phyloP scores from a whole-genome alignment of 768 basidiomycete species.

The Imleria badia region DNA sequence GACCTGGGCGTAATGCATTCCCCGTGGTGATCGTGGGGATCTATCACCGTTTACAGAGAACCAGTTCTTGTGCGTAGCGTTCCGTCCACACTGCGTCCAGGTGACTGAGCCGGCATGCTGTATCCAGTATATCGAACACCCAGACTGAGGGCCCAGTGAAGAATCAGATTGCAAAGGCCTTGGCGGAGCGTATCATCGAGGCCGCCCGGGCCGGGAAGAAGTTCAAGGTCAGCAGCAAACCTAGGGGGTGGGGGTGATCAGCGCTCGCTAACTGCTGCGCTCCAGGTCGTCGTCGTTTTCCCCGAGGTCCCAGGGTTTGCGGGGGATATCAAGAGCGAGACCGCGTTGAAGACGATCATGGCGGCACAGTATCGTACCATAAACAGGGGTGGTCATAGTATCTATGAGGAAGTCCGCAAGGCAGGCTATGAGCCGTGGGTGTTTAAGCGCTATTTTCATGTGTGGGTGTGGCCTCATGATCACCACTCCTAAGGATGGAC shows the following conservation, averaged over 20 bases:
- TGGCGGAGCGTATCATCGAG: slow-evolving; percentile 82
- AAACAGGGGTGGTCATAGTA: slow-evolving; percentile 84
- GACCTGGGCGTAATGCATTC: slow-evolving; percentile 9
- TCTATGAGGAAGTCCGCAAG: slow-evolving; percentile 78
- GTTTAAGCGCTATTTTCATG: neutral
- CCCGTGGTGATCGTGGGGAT: slow-evolving; percentile 9
- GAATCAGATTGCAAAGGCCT: slow-evolving; percentile 81
- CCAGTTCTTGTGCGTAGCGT: slow-evolving; percentile 74
- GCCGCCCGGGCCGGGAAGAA: slow-evolving; percentile 69
- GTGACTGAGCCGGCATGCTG: slow-evolving; percentile 6
- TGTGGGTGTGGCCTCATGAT: neutral
- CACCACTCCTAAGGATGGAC: slow-evolving; percentile 56
- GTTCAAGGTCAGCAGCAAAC: slow-evolving; percentile 58
- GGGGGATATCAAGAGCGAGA: slow-evolving; percentile 71
- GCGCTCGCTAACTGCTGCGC: neutral
- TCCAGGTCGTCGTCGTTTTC: slow-evolving; percentile 78
- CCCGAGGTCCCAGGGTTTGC: slow-evolving; percentile 93
- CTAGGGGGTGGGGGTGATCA: neutral
- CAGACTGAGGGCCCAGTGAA: slow-evolving; percentile 60
- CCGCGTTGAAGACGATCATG: slow-evolving; percentile 77
- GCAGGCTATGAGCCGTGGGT: slow-evolving; percentile 79
- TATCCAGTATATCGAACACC: slow-evolving; percentile 72
- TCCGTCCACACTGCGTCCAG: neutral
- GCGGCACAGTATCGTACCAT: slow-evolving; percentile 87
- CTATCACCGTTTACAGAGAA: slow-evolving; percentile 49